Evolutionary conservation across 2,329 filamentous ascomycete species (phyloP).

Genomic region (Aureobasidium subglaciale): DNA sequence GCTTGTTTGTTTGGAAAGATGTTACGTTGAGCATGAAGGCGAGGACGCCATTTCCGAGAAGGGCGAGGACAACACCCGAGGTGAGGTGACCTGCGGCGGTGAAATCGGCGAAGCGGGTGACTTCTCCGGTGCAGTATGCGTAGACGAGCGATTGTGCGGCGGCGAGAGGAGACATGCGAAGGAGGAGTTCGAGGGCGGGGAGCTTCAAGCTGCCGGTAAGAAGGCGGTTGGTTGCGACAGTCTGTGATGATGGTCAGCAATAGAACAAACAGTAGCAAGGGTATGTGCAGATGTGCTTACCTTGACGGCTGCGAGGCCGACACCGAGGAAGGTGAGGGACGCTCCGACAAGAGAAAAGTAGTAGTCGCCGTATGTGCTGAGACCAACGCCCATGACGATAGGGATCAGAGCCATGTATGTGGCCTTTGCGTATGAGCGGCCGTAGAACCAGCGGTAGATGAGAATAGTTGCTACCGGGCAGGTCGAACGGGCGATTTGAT

Average conservation of each 20-base stretch:
- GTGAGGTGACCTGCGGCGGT: slow-evolving; percentile 22
- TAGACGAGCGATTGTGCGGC: slow-evolving; percentile 49
- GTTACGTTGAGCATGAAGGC: slow-evolving; percentile 32
- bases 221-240: slow-evolving; percentile 56
- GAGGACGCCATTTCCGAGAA: slow-evolving; percentile 28
- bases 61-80: slow-evolving; percentile 19
- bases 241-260: slow-evolving; percentile 26
- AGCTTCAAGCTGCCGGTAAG: slow-evolving; percentile 56
- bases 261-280: not conserved
- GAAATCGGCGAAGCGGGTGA: slow-evolving; percentile 20
- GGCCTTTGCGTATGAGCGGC: slow-evolving; percentile 47
- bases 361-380: slow-evolving; percentile 57
- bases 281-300: not conserved
- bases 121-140: slow-evolving; percentile 48
- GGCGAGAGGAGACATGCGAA: slow-evolving; percentile 56
- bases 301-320: slow-evolving; percentile 38
- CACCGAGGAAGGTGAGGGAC: slow-evolving; percentile 32
- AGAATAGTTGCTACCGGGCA: slow-evolving; percentile 56
- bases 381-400: slow-evolving; percentile 52
- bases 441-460: slow-evolving; percentile 52
- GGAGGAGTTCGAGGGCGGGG: slow-evolving; percentile 53
- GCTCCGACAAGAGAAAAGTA: slow-evolving; percentile 51
- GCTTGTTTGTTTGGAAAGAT: slow-evolving; percentile 34
- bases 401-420: slow-evolving; percentile 56
- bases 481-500: slow-evolving; percentile 57